Conservation (phyloP, 768 basidiomycete genomes). For the Ephemerocybe angulata region DNA sequence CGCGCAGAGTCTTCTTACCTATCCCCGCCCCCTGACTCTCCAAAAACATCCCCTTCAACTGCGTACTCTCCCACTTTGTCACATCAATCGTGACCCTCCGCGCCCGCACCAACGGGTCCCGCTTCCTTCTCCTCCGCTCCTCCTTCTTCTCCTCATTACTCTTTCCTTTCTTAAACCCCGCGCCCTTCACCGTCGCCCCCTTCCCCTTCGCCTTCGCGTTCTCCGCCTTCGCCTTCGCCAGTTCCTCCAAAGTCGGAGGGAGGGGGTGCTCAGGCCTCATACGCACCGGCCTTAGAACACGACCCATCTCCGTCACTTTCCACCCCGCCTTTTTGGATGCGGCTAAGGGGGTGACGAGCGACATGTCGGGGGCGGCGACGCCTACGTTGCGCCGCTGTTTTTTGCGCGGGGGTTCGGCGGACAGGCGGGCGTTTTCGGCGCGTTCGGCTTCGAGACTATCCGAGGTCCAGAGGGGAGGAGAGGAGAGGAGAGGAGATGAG, state of each 20-base stretch:
- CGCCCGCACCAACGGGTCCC: slow-evolving; percentile 55
- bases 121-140: slow-evolving; percentile 43
- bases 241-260: slow-evolving; percentile 28
- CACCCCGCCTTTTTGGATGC: slow-evolving; percentile 54
- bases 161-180: slow-evolving; percentile 16
- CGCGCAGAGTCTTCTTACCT: background rate
- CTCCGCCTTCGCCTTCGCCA: slow-evolving; percentile 5
- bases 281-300: slow-evolving; percentile 60
- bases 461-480: slow-evolving; percentile 4
- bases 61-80: slow-evolving; percentile 62
- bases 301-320: slow-evolving; percentile 64
- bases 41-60: slow-evolving; percentile 68
- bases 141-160: slow-evolving; percentile 19
- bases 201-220: slow-evolving; percentile 12
- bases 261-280: slow-evolving; percentile 71
- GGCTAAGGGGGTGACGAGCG: slow-evolving; percentile 56
- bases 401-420: slow-evolving; percentile 31
- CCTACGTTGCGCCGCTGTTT: slow-evolving; percentile 37
- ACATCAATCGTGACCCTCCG: slow-evolving; percentile 69
- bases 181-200: slow-evolving; percentile 14
- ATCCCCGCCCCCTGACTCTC: slow-evolving; percentile 33
- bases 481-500: background rate
- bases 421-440: slow-evolving; percentile 8
- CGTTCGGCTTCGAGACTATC: slow-evolving; percentile 28
- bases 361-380: slow-evolving; percentile 58